These are phyloP conservation scores for Candida easanensis DNA, from an alignment of 805 yeast genomes.

Conservation along the genomic window DNA sequence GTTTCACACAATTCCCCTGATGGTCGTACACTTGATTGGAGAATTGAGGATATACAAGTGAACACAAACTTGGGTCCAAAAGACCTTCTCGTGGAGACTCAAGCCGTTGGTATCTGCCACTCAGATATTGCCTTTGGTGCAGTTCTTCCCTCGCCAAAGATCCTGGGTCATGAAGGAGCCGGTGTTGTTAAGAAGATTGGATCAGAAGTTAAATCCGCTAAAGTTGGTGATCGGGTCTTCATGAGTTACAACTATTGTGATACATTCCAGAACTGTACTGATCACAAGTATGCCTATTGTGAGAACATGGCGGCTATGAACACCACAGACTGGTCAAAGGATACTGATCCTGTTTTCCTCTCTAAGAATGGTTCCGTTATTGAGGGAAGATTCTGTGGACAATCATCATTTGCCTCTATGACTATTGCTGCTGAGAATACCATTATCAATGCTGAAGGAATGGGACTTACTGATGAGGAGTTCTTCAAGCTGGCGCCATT, in stretches of 20 bases:
- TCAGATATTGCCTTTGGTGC: constrained; percentile 8
- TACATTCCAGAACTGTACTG: neutral
- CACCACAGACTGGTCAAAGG: neutral
- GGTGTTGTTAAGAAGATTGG: constrained; percentile 10
- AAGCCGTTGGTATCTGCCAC: constrained; percentile 13
- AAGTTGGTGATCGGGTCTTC: constrained; percentile 9
- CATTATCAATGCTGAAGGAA: constrained; percentile 5
- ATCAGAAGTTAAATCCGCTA: neutral
- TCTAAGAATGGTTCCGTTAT: neutral
- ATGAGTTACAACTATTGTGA: constrained; percentile 8
- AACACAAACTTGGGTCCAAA: constrained; percentile 1
- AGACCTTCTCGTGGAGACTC: constrained; percentile 8
- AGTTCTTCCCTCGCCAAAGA: constrained; percentile 1
- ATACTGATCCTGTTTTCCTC: neutral
- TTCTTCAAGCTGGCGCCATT: constrained; percentile 6
- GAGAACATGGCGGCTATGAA: neutral
- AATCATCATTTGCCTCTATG: constrained; percentile 5
- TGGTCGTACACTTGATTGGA: constrained; percentile 6
- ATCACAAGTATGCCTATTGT: neutral
- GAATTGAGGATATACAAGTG: constrained; percentile 2
- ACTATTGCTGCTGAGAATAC: constrained; percentile 2
- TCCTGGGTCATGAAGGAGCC: constrained; percentile 13
- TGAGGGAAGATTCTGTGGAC: constrained; percentile 12
- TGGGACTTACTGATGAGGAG: constrained; percentile 2
- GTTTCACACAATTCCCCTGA: constrained; percentile 4